phyloP scores from a whole-genome alignment of 768 basidiomycete species.

The Leccinum boreale region DNA sequence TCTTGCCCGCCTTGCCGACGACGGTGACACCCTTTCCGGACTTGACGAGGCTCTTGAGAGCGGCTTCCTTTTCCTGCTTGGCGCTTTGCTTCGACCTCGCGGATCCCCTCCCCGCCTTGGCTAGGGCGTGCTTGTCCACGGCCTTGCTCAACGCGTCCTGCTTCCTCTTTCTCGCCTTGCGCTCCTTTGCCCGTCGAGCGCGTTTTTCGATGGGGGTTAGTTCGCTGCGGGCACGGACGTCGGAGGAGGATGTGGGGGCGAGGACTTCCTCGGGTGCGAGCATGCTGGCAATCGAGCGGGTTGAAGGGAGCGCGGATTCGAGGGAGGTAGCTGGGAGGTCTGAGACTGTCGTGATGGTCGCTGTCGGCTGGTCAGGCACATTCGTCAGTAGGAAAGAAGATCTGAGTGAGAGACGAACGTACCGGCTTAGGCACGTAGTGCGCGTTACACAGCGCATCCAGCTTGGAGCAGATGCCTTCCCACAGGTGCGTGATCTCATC shows the following conservation, averaged over 20 bases:
- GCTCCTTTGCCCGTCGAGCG: conserved; percentile 59
- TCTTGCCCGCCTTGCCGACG: conserved; percentile 63
- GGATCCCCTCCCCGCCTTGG: conserved; percentile 28
- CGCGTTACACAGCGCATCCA: conserved; percentile 92
- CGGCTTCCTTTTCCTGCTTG: conserved; percentile 82
- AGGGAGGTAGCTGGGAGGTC: conserved; percentile 79
- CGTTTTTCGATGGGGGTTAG: conserved; percentile 85
- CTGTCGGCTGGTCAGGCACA: conserved; percentile 65
- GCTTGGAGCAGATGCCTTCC: conserved; percentile 81
- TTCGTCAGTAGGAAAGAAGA: background rate
- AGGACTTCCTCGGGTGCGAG: conserved; percentile 94
- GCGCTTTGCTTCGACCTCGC: conserved; percentile 39
- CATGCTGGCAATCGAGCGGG: conserved; percentile 70
- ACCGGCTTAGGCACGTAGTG: conserved; percentile 96
- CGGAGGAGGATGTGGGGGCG: conserved; percentile 47
- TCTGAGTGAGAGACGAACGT: conserved; percentile 22
- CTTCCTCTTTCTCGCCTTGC: conserved; percentile 69
- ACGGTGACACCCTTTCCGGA: conserved; percentile 84
- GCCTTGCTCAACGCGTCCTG: conserved; percentile 61
- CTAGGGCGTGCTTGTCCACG: conserved; percentile 54
- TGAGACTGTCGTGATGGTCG: conserved; percentile 76
- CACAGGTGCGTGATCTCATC: conserved; percentile 80
- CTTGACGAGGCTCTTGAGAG: conserved; percentile 79
- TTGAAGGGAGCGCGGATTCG: conserved; percentile 89
- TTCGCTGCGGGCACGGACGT: conserved; percentile 68